phyloP scores from a whole-genome alignment of 2,329 filamentous ascomycete species.

The Monosporascus sp. region DNA sequence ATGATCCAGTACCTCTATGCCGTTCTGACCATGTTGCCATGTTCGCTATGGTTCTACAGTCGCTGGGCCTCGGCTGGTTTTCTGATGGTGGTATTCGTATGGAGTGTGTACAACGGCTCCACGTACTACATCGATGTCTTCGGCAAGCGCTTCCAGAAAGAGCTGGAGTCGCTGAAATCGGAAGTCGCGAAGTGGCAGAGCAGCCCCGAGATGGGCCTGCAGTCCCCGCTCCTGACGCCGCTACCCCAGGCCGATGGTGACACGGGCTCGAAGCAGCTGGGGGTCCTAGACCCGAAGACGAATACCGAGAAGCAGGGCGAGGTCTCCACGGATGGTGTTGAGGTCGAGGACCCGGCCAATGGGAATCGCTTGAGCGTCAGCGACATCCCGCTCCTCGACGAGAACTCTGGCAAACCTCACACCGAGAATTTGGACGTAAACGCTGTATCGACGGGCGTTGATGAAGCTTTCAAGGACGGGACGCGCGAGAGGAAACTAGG shows the following conservation, averaged over 20 bases:
- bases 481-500: conserved; percentile 41
- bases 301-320: neutral
- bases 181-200: conserved; percentile 88
- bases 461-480: conserved; percentile 35
- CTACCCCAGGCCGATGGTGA: conserved; percentile 16
- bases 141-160: conserved; percentile 92
- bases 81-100: conserved; percentile 76
- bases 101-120: conserved; percentile 95
- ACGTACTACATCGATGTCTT: conserved; percentile 99
- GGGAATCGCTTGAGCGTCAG: conserved; percentile 36
- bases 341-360: conserved; percentile 21
- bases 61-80: conserved; percentile 73
- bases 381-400: conserved; percentile 52
- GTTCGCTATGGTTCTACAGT: conserved; percentile 90
- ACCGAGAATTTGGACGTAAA: neutral
- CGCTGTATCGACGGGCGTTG: conserved; percentile 1
- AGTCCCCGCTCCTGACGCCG: conserved; percentile 34
- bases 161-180: conserved; percentile 80
- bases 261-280: conserved; percentile 12
- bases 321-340: conserved; percentile 6
- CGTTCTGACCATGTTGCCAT: conserved; percentile 87
- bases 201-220: conserved; percentile 42
- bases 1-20: conserved; percentile 90
- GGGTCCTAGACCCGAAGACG: conserved; percentile 10
- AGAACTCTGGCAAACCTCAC: conserved; percentile 21